phyloP scores from a whole-genome alignment of 371 early-diverging fungal genomes.

The Mucor sp. region DNA sequence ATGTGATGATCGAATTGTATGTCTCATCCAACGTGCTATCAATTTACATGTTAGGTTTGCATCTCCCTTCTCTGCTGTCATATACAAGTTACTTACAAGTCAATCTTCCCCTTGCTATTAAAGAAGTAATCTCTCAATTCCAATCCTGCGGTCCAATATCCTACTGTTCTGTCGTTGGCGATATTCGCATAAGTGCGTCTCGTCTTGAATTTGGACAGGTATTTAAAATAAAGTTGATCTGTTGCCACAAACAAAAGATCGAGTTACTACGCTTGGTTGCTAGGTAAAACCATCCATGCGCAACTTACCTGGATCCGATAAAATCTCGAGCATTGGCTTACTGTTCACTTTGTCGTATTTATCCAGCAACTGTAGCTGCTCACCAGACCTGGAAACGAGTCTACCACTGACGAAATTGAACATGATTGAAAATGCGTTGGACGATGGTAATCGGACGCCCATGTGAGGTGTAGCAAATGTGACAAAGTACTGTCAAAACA shows the following conservation, averaged over 20 bases:
- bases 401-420: constrained; percentile 56
- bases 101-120: constrained; percentile 39
- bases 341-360: constrained; percentile 27
- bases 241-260: too few relatives aligned
- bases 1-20: constrained; percentile 19
- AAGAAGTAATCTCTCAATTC: constrained; percentile 53
- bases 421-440: constrained; percentile 30
- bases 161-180: constrained; percentile 69
- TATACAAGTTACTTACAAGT: constrained; percentile 33
- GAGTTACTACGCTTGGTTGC: background rate
- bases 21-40: constrained; percentile 16
- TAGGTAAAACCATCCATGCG: background rate
- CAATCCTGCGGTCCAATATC: constrained; percentile 70
- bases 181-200: constrained; percentile 69
- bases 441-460: constrained; percentile 54
- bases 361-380: constrained; percentile 60
- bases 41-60: background rate
- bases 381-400: constrained; percentile 61
- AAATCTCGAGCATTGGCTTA: constrained; percentile 52
- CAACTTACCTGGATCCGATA: constrained; percentile 63
- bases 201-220: constrained; percentile 49
- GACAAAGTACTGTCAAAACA: constrained; percentile 53
- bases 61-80: background rate
- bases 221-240: constrained; percentile 18
- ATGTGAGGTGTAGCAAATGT: constrained; percentile 85